Evolutionary conservation across 2,329 filamentous ascomycete species (phyloP), one percentile per base, ranked within the genome.

Genomic region (Beauveria asiatica): DNA sequence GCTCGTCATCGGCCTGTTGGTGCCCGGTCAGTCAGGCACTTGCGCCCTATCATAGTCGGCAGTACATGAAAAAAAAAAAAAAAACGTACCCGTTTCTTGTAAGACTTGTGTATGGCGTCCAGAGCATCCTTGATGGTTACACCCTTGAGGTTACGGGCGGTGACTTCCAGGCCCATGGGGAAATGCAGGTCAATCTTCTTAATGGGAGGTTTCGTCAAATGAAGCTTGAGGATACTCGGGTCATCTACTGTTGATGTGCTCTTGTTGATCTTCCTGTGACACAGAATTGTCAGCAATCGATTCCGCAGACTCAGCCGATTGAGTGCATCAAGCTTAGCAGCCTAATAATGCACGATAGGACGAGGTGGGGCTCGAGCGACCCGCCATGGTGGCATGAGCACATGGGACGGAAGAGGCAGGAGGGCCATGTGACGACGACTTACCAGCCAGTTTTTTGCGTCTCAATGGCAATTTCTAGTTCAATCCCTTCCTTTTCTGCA

Each of bases 61-160:
- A 33, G 30, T 11, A 4, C 48, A 45, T 25, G 44, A 52, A 7
- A 39, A 30, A 30, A 17, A 16, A 52, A 25, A 27, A 17, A 16
- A 52, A 16, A 49, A 74, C 85, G 68, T 76, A 92, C 93, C 84
- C 92, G 88, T 85, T 97, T 97, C 84, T 95, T 96, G 82, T 90
- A 96, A 68, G 89, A 84, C 81, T 96, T 97, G 82, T 96, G 82
- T 76, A 97, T 97, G 69, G 91, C 93, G 74, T 97, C 92, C 74
- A 96, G 73, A 61, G 92, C 92, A 75, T 97, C 93, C 81, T 97
- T 97, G 81, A 97, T 93, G 61, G 93, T 97, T 67, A 97, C 92
- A 60, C 93, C 93, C 76, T 92, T 93, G 68, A 92, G 79, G 77
- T 97, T 97, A 70, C 93, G 85, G 71, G 92, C 93, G 37, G 88